Percentiles rank a stretch among this genome's conserved stretches.
These are phyloP conservation scores for Coprinopsis strossmayeri DNA, from an alignment of 768 basidiomycete species.

Conservation along the genomic window DNA sequence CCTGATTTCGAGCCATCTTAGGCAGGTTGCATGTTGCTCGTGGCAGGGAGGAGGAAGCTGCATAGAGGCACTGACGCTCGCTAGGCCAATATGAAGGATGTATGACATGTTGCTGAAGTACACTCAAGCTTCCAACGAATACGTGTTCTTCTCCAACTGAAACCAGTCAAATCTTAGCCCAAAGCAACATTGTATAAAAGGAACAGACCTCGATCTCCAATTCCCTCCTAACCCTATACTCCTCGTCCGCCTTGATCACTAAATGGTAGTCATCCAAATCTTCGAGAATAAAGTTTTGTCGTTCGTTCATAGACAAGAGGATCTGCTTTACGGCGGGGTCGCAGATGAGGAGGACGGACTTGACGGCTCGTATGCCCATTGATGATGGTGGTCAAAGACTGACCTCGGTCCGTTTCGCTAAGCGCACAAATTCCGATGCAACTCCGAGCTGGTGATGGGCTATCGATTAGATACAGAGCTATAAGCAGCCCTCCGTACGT, in stretches of 20 bases:
- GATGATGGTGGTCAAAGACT: not conserved
- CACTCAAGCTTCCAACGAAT: conserved; percentile 74
- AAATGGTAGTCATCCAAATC: conserved; percentile 82
- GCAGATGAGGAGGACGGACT: too few relatives aligned
- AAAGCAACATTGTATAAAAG: not conserved
- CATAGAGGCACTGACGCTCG: too few relatives aligned
- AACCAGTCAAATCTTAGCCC: not conserved
- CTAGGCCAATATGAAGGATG: too few relatives aligned
- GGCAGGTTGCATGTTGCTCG: too few relatives aligned
- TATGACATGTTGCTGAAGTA: too few relatives aligned
- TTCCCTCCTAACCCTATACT: conserved; percentile 64
- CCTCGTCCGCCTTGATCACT: conserved; percentile 77
- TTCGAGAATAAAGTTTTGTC: conserved; percentile 75
- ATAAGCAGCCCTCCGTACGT: too few relatives aligned
- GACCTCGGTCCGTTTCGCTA: conserved; percentile 37
- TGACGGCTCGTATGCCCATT: too few relatives aligned
- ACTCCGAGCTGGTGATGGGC: too few relatives aligned
- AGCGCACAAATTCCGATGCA: conserved; percentile 70
- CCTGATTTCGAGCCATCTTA: too few relatives aligned
- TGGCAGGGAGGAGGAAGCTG: too few relatives aligned
- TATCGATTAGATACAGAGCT: too few relatives aligned
- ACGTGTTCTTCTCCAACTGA: conserved; percentile 70
- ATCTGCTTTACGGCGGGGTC: conserved; percentile 91
- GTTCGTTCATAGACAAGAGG: conserved; percentile 75
- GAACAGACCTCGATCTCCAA: conserved; percentile 67